Base-by-base conservation (phyloP, 148 eudicot genomes). In the Rhododendron ovatum region DNA sequence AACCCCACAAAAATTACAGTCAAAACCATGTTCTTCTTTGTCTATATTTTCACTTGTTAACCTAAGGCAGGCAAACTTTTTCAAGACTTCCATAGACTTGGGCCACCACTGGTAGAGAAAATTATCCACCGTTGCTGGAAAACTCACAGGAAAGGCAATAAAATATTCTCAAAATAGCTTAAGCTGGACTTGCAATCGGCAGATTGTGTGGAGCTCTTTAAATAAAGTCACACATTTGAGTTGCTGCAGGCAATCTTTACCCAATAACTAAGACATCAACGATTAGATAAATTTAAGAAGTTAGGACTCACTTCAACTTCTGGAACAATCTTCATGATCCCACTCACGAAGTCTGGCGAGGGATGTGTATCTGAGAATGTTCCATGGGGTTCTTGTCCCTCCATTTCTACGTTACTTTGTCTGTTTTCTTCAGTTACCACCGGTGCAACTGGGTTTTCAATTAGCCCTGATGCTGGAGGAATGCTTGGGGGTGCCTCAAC, bases 291-390 rank as follows among this genome's bases (percentile, higher is more conserved):
- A 74, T 77, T 43, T 17, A 78, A 73, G 82, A 87, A 43, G 47
- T 13, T 13, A 65, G 30, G 83, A 97, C 98, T 97, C 91, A 97
- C 99, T 88, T 95, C 98, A 86, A 94, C 95, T 87, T 97, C 96
- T 84, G 99, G 99, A 83, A 97, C 98, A 85, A 97, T 97, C 92
- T 97, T 95, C 94, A 95, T 93, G 90, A 97, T 97, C 86, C 99
- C 98, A 89, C 93, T 91, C 82, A 89, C 93, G 85, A 97, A 94
- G 88, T 97, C 99, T 47, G 89, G 92, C 50, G 94, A 88, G 87
- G 93, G 91, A 88, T 90, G 90, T 80, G 90, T 86, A 82, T 93
- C 96, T 22, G 93, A 83, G 89, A 87, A 85, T 51, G 85, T 84
- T 59, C 87, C 86, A 67, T 89, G 84, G 84, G 88, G 65, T 88